phyloP scores from a whole-genome alignment of 2,329 filamentous ascomycete genomes.

The Ceratocystis destructans region DNA sequence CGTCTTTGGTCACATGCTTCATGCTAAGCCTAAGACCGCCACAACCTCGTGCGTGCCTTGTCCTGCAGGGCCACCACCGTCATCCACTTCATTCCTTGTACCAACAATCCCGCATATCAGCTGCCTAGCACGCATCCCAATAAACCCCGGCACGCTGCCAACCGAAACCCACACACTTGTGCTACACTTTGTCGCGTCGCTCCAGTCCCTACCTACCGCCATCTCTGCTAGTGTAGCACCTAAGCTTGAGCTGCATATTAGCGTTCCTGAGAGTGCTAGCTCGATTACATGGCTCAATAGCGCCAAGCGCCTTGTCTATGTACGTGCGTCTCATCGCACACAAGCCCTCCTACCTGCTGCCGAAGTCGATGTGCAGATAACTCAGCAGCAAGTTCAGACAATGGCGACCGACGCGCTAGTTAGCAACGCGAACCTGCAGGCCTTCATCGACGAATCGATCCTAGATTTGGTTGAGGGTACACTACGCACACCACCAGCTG shows the following conservation, averaged over 20 bases:
- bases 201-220: conserved; percentile 15
- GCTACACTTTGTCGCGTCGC: conserved; percentile 14
- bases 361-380: conserved; percentile 32
- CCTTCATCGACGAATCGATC: conserved; percentile 33
- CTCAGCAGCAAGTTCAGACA: conserved; percentile 24
- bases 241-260: conserved; percentile 20
- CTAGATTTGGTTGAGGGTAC: conserved; percentile 34
- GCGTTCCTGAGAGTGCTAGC: conserved; percentile 16
- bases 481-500: conserved; percentile 30
- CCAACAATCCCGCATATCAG: conserved; percentile 36
- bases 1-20: conserved; percentile 40
- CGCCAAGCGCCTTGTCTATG: conserved; percentile 27
- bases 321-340: conserved; percentile 28
- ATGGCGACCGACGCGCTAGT: conserved; percentile 7
- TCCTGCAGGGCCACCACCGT: background rate
- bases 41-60: background rate
- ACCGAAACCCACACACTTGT: conserved; percentile 9
- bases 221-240: conserved; percentile 13
- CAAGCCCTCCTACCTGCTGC: conserved; percentile 31
- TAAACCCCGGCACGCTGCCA: conserved; percentile 20
- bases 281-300: conserved; percentile 21
- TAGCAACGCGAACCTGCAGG: conserved; percentile 23
- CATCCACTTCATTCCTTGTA: conserved; percentile 27
- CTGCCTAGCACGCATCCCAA: conserved; percentile 29
- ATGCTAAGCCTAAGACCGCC: conserved; percentile 22